Conservation (phyloP, 495 filamentous ascomycete species). For the Xanthoparmelia taractica region DNA sequence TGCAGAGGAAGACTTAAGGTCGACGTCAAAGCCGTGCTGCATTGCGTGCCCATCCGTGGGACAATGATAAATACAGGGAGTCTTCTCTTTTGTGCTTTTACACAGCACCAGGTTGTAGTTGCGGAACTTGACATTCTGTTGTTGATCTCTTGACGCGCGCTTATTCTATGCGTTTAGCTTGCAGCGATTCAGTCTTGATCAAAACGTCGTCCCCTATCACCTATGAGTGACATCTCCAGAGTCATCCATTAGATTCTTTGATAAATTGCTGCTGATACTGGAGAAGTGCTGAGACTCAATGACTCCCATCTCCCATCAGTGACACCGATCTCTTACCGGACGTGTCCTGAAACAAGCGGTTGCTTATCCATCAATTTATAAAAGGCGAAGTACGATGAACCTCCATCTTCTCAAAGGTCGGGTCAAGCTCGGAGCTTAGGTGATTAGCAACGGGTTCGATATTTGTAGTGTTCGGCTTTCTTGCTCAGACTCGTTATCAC, state of each 20-base stretch:
- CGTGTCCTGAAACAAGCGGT: neutral
- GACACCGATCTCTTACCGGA: neutral
- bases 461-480: neutral
- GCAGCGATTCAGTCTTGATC: neutral
- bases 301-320: neutral
- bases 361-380: neutral
- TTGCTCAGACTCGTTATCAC: neutral
- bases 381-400: neutral
- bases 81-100: neutral
- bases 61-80: neutral
- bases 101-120: neutral
- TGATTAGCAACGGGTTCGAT: neutral
- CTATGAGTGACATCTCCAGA: neutral
- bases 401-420: neutral
- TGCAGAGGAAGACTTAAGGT: neutral
- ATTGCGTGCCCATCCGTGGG: neutral
- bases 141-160: neutral
- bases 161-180: neutral
- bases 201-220: neutral
- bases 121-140: neutral
- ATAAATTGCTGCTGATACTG: neutral
- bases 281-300: neutral
- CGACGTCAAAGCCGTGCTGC: neutral
- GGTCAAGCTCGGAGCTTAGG: neutral
- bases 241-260: neutral